Evolutionary conservation across 352 stramenopile species (phyloP).

Genomic region (Phytopythium litorale): DNA sequence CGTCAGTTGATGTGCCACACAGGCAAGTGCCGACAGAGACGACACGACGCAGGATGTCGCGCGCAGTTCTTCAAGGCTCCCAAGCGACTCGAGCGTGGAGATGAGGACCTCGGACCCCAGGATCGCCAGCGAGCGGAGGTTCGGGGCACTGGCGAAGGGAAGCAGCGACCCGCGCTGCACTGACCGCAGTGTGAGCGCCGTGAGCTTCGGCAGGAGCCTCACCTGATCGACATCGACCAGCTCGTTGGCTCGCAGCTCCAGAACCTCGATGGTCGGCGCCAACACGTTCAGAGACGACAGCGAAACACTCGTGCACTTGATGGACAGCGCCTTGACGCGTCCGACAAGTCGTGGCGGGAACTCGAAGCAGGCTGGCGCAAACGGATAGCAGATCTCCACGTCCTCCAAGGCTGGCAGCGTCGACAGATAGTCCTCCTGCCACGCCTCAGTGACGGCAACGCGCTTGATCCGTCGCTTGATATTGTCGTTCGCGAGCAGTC

Average conservation of each 20-base stretch:
- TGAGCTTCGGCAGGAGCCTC: neutral
- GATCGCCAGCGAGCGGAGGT: neutral
- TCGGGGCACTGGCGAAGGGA: neutral
- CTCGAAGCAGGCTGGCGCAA: neutral
- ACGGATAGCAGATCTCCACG: neutral
- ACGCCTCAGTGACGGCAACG: neutral
- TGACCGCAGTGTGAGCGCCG: neutral
- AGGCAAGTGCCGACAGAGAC: neutral
- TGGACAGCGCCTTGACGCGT: neutral
- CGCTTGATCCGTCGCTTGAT: neutral
- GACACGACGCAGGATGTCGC: neutral
- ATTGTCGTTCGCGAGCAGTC: neutral
- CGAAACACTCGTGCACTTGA: neutral
- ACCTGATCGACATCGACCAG: neutral
- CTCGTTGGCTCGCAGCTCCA: neutral
- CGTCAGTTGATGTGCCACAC: neutral
- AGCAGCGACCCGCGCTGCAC: neutral
- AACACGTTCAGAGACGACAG: neutral
- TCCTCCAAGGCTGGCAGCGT: neutral
- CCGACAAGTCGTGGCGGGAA: too few species aligned
- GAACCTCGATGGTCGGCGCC: neutral
- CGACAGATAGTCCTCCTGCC: neutral
- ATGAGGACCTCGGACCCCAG: neutral
- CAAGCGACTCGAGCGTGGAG: neutral
- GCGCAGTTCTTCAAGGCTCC: slow-evolving; percentile 1